phyloP scores from a whole-genome alignment of 2,329 filamentous ascomycete species.

The Elsinoe perseae region DNA sequence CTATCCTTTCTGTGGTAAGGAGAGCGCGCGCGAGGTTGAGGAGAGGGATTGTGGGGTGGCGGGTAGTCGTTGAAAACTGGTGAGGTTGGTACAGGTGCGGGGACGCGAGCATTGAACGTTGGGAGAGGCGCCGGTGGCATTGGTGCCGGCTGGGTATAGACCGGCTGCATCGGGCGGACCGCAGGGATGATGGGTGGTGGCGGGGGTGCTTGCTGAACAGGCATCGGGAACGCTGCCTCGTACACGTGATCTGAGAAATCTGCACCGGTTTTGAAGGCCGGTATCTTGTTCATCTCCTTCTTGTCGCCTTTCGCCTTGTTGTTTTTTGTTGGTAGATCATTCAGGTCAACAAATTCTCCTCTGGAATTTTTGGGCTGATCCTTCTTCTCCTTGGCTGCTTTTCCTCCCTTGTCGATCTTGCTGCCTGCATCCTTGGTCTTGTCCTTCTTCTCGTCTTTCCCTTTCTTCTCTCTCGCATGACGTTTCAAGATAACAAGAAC shows the following conservation, averaged over 20 bases:
- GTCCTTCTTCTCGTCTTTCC: neutral
- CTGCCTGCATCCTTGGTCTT: neutral
- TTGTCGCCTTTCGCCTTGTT: neutral
- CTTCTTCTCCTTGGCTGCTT: neutral
- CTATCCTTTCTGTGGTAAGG: slow-evolving; percentile 15
- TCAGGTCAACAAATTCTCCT: neutral
- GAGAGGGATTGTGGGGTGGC: neutral
- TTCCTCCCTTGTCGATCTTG: too few species aligned
- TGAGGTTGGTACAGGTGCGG: neutral
- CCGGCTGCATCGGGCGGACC: too few species aligned
- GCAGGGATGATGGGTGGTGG: neutral
- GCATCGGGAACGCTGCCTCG: neutral
- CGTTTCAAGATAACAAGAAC: neutral
- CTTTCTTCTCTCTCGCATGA: slow-evolving; percentile 2
- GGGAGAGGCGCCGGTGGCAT: neutral
- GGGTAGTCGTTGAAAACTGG: neutral
- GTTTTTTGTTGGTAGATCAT: neutral
- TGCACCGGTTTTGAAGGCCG: too few species aligned
- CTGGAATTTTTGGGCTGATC: neutral
- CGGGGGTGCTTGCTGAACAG: neutral
- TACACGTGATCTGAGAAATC: neutral
- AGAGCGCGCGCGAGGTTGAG: neutral
- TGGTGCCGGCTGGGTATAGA: neutral
- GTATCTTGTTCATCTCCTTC: neutral
- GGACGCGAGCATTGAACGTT: neutral